A percentile compares a stretch with the other conserved stretches of the same genome.
These are phyloP conservation scores for Rhexocercosporidium sp. DNA, from an alignment of 2,329 filamentous ascomycete species.

Conservation along the genomic window DNA sequence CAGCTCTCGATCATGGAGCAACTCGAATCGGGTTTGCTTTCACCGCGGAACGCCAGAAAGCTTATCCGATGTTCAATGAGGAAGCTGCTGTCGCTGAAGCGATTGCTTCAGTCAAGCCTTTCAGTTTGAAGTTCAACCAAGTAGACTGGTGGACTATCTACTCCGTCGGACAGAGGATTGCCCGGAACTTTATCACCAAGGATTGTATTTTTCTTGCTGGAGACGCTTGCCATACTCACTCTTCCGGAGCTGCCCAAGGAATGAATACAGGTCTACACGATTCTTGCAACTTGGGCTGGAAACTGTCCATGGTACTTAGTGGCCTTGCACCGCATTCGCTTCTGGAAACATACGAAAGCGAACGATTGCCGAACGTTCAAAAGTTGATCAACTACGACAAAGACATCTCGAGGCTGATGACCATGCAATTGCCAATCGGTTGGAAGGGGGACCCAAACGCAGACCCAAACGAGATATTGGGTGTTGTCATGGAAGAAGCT, in stretches of 20 bases:
- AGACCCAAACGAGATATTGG: conserved; percentile 54
- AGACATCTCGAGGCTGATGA: conserved; percentile 47
- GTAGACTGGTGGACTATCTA: conserved; percentile 64
- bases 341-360: conserved; percentile 58
- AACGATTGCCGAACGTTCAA: conserved; percentile 50
- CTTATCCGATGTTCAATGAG: conserved; percentile 46
- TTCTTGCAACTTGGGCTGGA: conserved; percentile 66
- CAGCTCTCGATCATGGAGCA: conserved; percentile 56
- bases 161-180: conserved; percentile 62
- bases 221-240: conserved; percentile 64
- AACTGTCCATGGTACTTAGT: conserved; percentile 56
- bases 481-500: conserved; percentile 61
- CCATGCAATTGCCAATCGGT: conserved; percentile 46
- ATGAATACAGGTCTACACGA: conserved; percentile 64
- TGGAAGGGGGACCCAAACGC: conserved; percentile 48
- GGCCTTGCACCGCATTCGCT: conserved; percentile 50
- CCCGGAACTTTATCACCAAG: conserved; percentile 61
- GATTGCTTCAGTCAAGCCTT: conserved; percentile 48
- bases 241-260: conserved; percentile 66
- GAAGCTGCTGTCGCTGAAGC: conserved; percentile 61
- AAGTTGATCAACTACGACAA: conserved; percentile 49
- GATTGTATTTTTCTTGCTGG: conserved; percentile 60
- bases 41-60: conserved; percentile 48
- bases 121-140: conserved; percentile 47
- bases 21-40: conserved; percentile 60